These are phyloP conservation scores for Candida labiduridarum DNA, from an alignment of 1,139 yeast genomes.

Conservation along the genomic window DNA sequence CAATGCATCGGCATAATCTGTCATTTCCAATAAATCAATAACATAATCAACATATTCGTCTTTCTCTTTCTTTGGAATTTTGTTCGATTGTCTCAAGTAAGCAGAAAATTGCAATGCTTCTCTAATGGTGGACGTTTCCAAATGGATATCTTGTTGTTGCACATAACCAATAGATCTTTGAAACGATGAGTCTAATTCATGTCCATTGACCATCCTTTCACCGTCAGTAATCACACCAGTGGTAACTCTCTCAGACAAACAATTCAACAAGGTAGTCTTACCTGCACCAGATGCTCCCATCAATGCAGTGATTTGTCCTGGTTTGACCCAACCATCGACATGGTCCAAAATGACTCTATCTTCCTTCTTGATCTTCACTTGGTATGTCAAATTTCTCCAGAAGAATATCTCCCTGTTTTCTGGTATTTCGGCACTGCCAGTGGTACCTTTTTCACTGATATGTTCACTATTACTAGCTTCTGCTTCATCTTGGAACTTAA, in stretches of 20 bases:
- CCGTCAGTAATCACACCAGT: conserved; percentile 38
- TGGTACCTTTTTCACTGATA: conserved; percentile 8
- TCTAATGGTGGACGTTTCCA: conserved; percentile 36
- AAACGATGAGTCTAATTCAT: conserved; percentile 32
- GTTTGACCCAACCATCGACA: conserved; percentile 66
- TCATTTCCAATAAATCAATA: conserved; percentile 25
- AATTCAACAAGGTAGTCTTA: conserved; percentile 34
- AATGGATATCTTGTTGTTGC: conserved; percentile 42
- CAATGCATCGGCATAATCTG: conserved; percentile 34
- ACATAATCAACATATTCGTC: conserved; percentile 37
- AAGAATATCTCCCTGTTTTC: conserved; percentile 56
- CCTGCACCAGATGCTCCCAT: conserved; percentile 41
- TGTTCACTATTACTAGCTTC: conserved; percentile 12
- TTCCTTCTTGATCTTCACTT: conserved; percentile 65
- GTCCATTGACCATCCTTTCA: conserved; percentile 38
- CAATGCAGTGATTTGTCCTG: conserved; percentile 32
- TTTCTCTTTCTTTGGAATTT: conserved; percentile 30
- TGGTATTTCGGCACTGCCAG: conserved; percentile 11
- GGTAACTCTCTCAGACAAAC: conserved; percentile 36
- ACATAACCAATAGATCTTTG: conserved; percentile 44
- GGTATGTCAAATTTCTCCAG: conserved; percentile 79
- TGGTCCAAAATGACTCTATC: conserved; percentile 65
- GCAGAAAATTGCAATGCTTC: conserved; percentile 39
- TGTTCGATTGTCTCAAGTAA: conserved; percentile 35
- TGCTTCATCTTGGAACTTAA: conserved; percentile 9